phyloP scores from a whole-genome alignment of 2,329 filamentous ascomycete species.

The Hansfordia pulvinata region DNA sequence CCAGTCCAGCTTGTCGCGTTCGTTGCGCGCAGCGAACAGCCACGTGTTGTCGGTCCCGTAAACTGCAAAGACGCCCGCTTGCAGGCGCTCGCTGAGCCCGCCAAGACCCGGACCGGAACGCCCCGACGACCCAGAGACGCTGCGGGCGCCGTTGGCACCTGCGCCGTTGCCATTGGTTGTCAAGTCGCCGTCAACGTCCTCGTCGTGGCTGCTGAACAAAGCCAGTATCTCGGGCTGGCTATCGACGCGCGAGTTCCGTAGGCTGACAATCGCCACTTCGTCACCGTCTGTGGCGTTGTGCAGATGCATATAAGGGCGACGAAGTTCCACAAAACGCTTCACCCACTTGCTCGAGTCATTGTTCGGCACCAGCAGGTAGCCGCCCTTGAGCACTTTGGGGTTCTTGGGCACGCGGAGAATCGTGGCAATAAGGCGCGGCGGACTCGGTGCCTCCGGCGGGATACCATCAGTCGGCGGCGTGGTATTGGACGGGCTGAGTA shows the following conservation, averaged over 20 bases:
- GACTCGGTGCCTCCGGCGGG: constrained; percentile 27
- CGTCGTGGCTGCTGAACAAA: constrained; percentile 34
- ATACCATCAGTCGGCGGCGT: constrained; percentile 55
- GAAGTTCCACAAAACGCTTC: constrained; percentile 83
- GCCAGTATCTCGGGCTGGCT: constrained; percentile 79
- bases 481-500: constrained; percentile 48
- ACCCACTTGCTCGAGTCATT: constrained; percentile 75
- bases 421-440: constrained; percentile 58
- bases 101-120: constrained; percentile 33
- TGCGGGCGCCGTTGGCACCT: constrained; percentile 2
- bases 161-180: constrained; percentile 13
- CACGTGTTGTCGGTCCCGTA: constrained; percentile 93
- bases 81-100: constrained; percentile 42
- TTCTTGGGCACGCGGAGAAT: constrained; percentile 74
- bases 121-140: constrained; percentile 21
- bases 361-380: constrained; percentile 77
- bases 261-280: constrained; percentile 77
- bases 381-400: constrained; percentile 66
- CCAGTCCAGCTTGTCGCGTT: constrained; percentile 93
- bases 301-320: constrained; percentile 82
- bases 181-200: constrained; percentile 6
- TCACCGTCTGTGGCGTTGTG: constrained; percentile 78
- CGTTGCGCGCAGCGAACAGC: constrained; percentile 79
- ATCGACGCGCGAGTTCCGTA: constrained; percentile 83
- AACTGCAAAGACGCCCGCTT: constrained; percentile 76